Conservation (phyloP, 2,329 filamentous ascomycete genomes). For the Calcarisporium arbuscula region DNA sequence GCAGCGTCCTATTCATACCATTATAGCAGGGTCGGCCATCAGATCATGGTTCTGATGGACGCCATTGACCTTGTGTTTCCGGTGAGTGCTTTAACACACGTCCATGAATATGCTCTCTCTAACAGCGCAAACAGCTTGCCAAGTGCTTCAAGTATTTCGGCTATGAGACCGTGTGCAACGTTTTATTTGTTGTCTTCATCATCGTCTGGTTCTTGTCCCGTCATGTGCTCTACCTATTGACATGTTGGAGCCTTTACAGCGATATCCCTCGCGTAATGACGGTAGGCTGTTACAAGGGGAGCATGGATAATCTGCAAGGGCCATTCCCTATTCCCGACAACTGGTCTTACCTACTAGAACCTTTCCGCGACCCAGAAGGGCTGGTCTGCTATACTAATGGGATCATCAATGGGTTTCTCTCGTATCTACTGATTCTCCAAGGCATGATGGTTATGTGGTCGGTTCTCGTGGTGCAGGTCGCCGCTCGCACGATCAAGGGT, state of each 20-base stretch:
- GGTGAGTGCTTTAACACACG: slow-evolving; percentile 41
- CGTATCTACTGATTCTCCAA: slow-evolving; percentile 71
- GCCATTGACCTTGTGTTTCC: slow-evolving; percentile 83
- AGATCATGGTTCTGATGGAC: slow-evolving; percentile 91
- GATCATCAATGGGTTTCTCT: slow-evolving; percentile 71
- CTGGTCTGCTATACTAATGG: slow-evolving; percentile 74
- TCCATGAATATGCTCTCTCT: slow-evolving; percentile 8
- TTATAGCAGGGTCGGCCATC: slow-evolving; percentile 78
- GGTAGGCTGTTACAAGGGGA: slow-evolving; percentile 65
- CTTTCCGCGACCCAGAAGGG: slow-evolving; percentile 65
- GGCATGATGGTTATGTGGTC: slow-evolving; percentile 83
- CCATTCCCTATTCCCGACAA: slow-evolving; percentile 44
- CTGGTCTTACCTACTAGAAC: slow-evolving; percentile 61
- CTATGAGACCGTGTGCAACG: slow-evolving; percentile 69
- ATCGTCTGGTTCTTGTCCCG: slow-evolving; percentile 76
- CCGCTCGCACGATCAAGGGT: slow-evolving; percentile 70
- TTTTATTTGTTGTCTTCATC: slow-evolving; percentile 81
- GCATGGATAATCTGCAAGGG: slow-evolving; percentile 46
- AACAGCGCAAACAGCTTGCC: slow-evolving; percentile 52
- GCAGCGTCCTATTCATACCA: slow-evolving; percentile 80
- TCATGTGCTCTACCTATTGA: slow-evolving; percentile 71
- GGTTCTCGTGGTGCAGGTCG: slow-evolving; percentile 76
- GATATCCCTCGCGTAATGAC: slow-evolving; percentile 57
- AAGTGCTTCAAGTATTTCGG: slow-evolving; percentile 92
- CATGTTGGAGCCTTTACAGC: slow-evolving; percentile 75